A percentile compares a stretch with the other conserved stretches of the same genome.
Conservation (phyloP, 2,329 filamentous ascomycete species). For the Aspergillus alliaceus region DNA sequence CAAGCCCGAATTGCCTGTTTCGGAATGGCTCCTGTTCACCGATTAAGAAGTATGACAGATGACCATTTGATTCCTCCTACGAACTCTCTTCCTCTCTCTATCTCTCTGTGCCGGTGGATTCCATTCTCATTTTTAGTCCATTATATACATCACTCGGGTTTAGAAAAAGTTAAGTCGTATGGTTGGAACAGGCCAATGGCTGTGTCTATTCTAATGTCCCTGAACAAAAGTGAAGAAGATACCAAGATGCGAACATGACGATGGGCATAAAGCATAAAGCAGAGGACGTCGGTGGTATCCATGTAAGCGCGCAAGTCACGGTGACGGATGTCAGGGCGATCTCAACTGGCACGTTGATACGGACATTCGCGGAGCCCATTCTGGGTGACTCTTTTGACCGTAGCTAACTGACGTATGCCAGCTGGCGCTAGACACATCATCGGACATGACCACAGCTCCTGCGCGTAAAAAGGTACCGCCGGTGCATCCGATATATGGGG, state of each 20-base stretch:
- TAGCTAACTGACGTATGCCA: neutral
- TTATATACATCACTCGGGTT: constrained; percentile 18
- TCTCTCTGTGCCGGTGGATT: neutral
- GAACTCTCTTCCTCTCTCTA: too few relatives aligned
- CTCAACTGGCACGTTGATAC: neutral
- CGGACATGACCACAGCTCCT: neutral
- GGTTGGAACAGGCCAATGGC: neutral
- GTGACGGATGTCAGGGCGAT: neutral
- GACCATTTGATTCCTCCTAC: neutral
- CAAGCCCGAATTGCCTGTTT: constrained; percentile 22
- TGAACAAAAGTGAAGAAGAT: neutral
- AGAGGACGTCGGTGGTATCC: constrained; percentile 1
- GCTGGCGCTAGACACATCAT: constrained; percentile 4
- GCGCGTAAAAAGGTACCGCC: neutral
- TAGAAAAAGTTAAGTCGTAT: neutral
- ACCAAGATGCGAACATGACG: neutral
- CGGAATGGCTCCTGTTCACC: neutral
- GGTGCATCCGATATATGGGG: neutral
- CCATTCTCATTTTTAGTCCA: constrained; percentile 6
- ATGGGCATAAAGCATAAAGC: constrained; percentile 2
- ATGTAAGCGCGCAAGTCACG: constrained; percentile 2
- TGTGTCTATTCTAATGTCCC: neutral
- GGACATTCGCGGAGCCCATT: neutral
- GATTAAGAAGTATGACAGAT: neutral
- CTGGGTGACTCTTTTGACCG: neutral